Percentiles rank a stretch among this genome's conserved stretches.
phyloP scores from a whole-genome alignment of 768 basidiomycete species.

The Chlorophyllum brunneum region DNA sequence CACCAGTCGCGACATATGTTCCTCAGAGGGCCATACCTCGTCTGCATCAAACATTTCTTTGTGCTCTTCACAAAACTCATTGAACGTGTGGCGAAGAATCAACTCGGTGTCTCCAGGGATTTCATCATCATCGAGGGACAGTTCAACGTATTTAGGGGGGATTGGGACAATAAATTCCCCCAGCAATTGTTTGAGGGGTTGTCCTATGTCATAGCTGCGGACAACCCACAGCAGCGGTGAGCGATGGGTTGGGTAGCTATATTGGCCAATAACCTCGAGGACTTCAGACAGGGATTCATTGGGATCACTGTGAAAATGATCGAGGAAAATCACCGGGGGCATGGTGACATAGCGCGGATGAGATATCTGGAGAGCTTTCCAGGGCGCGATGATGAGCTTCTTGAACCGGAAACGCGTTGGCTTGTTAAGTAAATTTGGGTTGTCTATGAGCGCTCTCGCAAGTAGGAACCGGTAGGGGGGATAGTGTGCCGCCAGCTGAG shows the following conservation, averaged over 20 bases:
- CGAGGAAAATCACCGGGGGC: neutral
- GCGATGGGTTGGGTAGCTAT: neutral
- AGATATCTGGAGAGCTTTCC: conserved; percentile 12
- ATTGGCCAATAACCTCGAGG: neutral
- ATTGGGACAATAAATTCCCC: neutral
- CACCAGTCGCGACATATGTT: neutral
- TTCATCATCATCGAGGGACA: neutral
- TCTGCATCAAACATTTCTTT: neutral
- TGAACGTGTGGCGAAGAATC: neutral
- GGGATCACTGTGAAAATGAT: too few relatives aligned
- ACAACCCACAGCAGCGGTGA: neutral
- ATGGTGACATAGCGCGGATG: neutral
- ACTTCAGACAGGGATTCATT: neutral
- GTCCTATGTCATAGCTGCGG: neutral
- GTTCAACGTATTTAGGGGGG: neutral
- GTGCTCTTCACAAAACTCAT: neutral
- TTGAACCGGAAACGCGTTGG: conserved; percentile 17
- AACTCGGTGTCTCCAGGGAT: neutral
- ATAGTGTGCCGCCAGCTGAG: conserved; percentile 10
- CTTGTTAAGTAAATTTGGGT: conserved; percentile 19
- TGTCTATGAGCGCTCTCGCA: conserved; percentile 13
- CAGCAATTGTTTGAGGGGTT: neutral
- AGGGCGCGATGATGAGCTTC: conserved; percentile 20
- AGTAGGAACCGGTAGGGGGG: conserved; percentile 16
- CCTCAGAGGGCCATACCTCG: neutral